Base-by-base conservation (phyloP, 2,329 filamentous ascomycete species). In the Aquanectria penicillioides region DNA sequence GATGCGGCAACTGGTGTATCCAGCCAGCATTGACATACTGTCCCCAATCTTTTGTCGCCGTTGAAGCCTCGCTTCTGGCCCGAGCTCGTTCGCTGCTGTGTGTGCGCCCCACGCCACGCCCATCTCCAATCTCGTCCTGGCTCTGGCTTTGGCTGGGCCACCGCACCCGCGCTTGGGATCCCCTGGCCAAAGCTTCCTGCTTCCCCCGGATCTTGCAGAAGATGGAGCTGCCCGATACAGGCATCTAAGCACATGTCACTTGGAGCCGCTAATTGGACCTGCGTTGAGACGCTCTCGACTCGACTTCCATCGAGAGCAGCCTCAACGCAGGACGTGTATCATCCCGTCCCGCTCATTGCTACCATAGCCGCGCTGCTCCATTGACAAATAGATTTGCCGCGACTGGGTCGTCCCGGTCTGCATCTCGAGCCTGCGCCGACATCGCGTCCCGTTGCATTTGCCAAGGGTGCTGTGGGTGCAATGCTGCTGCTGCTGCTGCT, bases 361-460 rank as follows among this genome's bases (percentile, higher is more conserved):
- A 33, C 20, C 44, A 38, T 47, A 52, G 55, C 48, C 41, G 48
- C 34, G 47, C 28, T 48, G 52, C 15, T 23, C 37, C 34, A 12
- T 57, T 58, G 55, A 57, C 46, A 38, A 51, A 57, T 57, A 13
- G 46, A 46, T 57, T 57, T 51, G 38, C 37, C 55, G 34, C 28
- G 33, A 52, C 47, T 52, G 55, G 31, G 40, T 38, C 29, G 37
- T 49, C 37, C 36, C 34, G 26, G 20, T 33, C 18, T 28, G 34
- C 25, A 49, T 29, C 34, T 51, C 17, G 8, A 22, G n/a, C 26
- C 22, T 36, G 29, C 25, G 41, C 55, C 55, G 55, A 52, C 48
- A 58, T 58, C 55, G 55, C 55, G 26, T 15, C n/a, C n/a, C n/a
- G n/a, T n/a, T n/a, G 25, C 53, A 28, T 29, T 4, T 37, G 31